Evolutionary conservation across 345 rosid genomes (phyloP), one percentile per base, ranked within the genome.

Genomic region (Psidium friedrichsthalianum): DNA sequence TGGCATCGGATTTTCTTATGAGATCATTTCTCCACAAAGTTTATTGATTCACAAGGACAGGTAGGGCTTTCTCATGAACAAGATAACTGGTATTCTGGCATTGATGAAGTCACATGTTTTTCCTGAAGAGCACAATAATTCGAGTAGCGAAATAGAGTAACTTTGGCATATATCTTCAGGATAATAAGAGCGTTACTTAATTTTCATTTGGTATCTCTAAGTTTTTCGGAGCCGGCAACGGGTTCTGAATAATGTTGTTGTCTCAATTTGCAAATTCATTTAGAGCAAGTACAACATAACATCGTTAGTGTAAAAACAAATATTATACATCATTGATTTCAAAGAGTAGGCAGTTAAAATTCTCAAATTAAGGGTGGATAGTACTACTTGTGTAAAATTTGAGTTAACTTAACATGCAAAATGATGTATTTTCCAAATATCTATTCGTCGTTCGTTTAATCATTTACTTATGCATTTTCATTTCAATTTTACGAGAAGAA

Each of bases 401-500:
- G 5, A 59, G 27, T 0, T 59, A 27, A 13, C 1, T 59, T 0
- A 0, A 1, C 1, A 59, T n/a, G 36, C 16, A 2, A 58, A 58
- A 58, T 58, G 0, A 58, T n/a, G 16, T 12, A 0, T 59, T 59
- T 61, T 6, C 21, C 42, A 61, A 29, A 29, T 27, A 61, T 61
- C 21, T 0, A 29, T 61, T 32, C 6, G 8, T 2, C 20, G 78
- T 69, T 69, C 24, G 8, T 16, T 69, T 32, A 69, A 32, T 32
- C 0, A 29, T 64, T 64, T 18, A 1, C 20, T 32, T 69, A 16
- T 69, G 78, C 44, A 29, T 16, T 40, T 32, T 69, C 24, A 32
- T 1, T 32, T 18, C 24, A 69, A 69, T 32, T 32, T 32, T 69
- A 32, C 4, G 4, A 32, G 18, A 32, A 20, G 44, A 64, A 64